Base-by-base conservation (phyloP, 192 early-diverging fungal genomes). In the Backusella tuberculispora region DNA sequence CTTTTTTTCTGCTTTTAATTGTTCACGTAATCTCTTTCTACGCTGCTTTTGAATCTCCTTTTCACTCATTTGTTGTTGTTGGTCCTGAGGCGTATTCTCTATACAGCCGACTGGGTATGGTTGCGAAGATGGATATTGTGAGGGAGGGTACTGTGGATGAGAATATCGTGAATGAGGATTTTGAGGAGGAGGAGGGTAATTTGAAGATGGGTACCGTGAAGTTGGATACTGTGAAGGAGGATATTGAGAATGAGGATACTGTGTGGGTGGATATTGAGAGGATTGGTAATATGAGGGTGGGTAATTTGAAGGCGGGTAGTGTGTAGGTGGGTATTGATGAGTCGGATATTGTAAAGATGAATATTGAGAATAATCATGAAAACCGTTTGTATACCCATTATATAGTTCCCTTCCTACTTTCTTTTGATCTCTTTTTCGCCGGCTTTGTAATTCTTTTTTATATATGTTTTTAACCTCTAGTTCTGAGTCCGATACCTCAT, bases 11-110 rank as follows among this genome's bases (percentile, higher is more conserved):
- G 53, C 21, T 60, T 12, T 60, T 60, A 60, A 26, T 5, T 26
- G 53, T 9, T 60, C 53, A 24, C 21, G 53, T 60, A 60, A 13
- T 60, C 53, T 60, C 53, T 60, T 60, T 60, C 21, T 60, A 26
- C 53, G 8, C 21, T 60, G 21, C 21, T 60, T 60, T 60, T 26
- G 21, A 8, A 24, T 60, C 13, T 60, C 53, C 53, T 60, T 60
- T 60, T 60, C 9, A 13, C 10, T 13, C 53, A 26, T 26, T 19
- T 60, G 1, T 13, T 60, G 1, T 13, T 60, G 53, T 34, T 60
- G 53, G 53, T 1, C 10, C 21, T 50, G 3, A 19, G 48, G n/a
- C n/a, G 3, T 17, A 50, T 17, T 3, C 19, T 9, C 48, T 17
- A 50, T 50, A 50, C n/a, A 19, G n/a, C 42, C 42, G 9, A 24